phyloP scores from a whole-genome alignment of 805 yeast genomes.

The Candida arabinofermentans region DNA sequence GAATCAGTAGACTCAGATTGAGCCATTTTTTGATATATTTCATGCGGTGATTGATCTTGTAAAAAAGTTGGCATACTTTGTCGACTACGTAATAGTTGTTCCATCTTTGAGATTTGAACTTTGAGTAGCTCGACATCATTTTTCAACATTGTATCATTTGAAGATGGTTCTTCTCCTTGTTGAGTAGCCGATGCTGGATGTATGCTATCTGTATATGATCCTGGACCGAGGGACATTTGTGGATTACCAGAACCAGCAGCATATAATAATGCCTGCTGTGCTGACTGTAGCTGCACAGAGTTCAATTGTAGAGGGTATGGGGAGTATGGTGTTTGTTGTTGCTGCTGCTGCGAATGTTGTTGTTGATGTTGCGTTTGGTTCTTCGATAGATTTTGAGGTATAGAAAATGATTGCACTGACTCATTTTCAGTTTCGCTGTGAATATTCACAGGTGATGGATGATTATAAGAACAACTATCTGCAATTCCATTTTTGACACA shows the following conservation, averaged over 20 bases:
- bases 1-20: background rate
- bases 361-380: background rate
- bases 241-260: too few relatives aligned
- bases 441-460: slow-evolving; percentile 5
- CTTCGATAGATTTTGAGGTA: background rate
- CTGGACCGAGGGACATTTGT: too few relatives aligned
- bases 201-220: background rate
- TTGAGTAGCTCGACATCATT: slow-evolving; percentile 11
- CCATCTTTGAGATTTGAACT: slow-evolving; percentile 8
- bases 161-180: background rate
- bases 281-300: background rate
- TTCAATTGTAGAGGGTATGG: background rate
- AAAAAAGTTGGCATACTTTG: background rate
- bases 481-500: slow-evolving; percentile 22
- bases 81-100: slow-evolving; percentile 4
- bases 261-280: too few relatives aligned
- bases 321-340: background rate
- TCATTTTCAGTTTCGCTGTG: background rate
- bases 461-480: slow-evolving; percentile 22
- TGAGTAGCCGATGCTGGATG: background rate
- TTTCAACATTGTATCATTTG: slow-evolving; percentile 4
- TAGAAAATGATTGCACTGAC: background rate
- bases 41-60: background rate
- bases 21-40: background rate
- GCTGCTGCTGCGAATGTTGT: background rate